A percentile compares a stretch with the other conserved stretches of the same genome.
These are phyloP conservation scores for Schwanniomyces pseudopolymorphus DNA, from an alignment of 805 yeast genomes.

Conservation along the genomic window DNA sequence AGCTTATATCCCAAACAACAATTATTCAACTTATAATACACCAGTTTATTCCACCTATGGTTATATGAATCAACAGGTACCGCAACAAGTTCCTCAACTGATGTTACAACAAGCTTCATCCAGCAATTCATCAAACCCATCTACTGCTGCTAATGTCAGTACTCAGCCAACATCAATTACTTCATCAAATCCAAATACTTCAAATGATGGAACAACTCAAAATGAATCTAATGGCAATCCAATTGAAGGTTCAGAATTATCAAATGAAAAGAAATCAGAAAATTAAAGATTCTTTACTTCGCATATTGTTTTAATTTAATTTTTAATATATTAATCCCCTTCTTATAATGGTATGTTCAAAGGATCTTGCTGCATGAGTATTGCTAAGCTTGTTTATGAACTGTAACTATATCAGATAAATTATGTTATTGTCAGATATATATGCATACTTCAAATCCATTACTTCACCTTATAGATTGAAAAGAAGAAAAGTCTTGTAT, in stretches of 20 bases:
- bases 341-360: background rate
- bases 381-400: background rate
- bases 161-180: slow-evolving; percentile 1
- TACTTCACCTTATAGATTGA: background rate
- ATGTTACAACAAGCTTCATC: slow-evolving; percentile 3
- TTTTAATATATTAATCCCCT: background rate
- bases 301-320: background rate
- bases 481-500: background rate
- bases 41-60: slow-evolving; percentile 16
- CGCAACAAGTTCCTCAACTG: slow-evolving; percentile 9
- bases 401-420: background rate
- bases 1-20: slow-evolving; percentile 14
- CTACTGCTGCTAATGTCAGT: slow-evolving; percentile 3
- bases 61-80: slow-evolving; percentile 13
- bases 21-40: slow-evolving; percentile 14
- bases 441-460: background rate
- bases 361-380: background rate
- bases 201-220: slow-evolving; percentile 3
- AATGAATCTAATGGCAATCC: slow-evolving; percentile 1
- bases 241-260: slow-evolving; percentile 1
- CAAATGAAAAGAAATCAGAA: slow-evolving; percentile 1
- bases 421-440: background rate
- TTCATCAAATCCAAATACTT: slow-evolving; percentile 2
- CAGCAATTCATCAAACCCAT: slow-evolving; percentile 1
- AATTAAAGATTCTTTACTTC: background rate